phyloP scores from a whole-genome alignment of 306 rosid species.

The Rubus idaeus region DNA sequence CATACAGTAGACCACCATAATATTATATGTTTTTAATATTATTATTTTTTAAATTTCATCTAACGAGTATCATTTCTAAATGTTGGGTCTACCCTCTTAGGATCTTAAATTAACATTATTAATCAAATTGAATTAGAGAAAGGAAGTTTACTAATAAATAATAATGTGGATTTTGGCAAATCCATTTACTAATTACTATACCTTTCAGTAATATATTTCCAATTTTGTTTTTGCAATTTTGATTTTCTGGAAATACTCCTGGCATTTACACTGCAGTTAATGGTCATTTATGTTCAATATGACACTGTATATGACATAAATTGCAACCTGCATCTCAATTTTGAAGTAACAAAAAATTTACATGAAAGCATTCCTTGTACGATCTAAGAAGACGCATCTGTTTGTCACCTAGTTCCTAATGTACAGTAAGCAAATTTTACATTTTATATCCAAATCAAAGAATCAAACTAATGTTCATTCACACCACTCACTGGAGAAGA shows the following conservation, averaged over 20 bases:
- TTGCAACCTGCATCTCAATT: too few relatives aligned
- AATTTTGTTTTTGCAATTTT: too few relatives aligned
- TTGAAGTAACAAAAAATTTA: not conserved
- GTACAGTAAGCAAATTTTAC: conserved; percentile 36
- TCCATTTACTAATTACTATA: not conserved
- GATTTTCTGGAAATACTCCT: not conserved
- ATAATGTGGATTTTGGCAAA: too few relatives aligned
- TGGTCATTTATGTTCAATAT: not conserved
- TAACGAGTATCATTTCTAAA: too few relatives aligned
- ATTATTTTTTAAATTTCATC: too few relatives aligned
- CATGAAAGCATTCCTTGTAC: conserved; percentile 21
- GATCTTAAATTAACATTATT: too few relatives aligned
- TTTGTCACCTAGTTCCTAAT: conserved; percentile 15
- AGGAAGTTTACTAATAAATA: too few relatives aligned
- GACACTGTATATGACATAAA: too few relatives aligned
- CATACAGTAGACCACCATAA: not conserved
- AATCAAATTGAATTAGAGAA: too few relatives aligned
- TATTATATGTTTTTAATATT: too few relatives aligned
- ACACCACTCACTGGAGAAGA: conserved; percentile 19
- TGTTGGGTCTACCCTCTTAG: too few relatives aligned
- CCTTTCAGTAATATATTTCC: not conserved
- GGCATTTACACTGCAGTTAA: not conserved
- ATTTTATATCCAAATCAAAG: conserved; percentile 16
- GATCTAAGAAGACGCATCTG: conserved; percentile 21
- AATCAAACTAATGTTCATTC: conserved; percentile 17